Evolutionary conservation across 2,329 filamentous ascomycete genomes (phyloP).

Genomic region (Madurella fahalii): DNA sequence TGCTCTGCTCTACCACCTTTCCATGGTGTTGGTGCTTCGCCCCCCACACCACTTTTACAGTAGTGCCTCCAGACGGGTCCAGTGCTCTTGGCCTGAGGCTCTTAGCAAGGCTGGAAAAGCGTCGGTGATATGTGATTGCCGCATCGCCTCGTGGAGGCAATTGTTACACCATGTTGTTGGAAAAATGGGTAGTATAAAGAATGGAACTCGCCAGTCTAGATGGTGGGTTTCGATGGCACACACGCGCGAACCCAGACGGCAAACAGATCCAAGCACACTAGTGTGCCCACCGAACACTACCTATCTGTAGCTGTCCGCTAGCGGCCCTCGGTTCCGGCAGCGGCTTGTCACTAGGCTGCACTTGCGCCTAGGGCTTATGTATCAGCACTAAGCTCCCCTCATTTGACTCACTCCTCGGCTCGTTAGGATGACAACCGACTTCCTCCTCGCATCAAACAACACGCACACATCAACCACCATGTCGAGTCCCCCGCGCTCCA

Average conservation of each 20-base stretch:
- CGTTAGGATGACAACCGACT: not conserved
- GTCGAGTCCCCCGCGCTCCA: slow-evolving; percentile 16
- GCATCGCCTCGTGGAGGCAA: no score
- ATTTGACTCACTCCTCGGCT: not conserved
- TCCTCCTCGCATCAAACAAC: slow-evolving; percentile 4
- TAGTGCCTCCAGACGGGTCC: not conserved
- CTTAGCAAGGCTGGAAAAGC: not conserved
- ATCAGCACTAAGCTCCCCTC: not conserved
- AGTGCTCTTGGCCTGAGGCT: not conserved
- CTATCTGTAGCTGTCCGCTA: not conserved
- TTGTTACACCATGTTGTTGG: no score
- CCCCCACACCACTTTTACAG: no score
- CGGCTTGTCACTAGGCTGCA: not conserved
- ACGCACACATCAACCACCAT: slow-evolving; percentile 18
- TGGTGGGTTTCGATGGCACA: no score
- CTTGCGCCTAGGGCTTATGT: not conserved
- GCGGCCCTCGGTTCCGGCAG: not conserved
- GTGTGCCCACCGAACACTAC: no score
- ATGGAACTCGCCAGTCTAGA: not conserved
- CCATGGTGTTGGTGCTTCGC: not conserved
- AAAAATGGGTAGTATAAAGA: not conserved
- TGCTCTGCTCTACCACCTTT: no score
- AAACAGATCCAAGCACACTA: no score
- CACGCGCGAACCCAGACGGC: no score
- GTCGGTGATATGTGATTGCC: not conserved